These are phyloP conservation scores for Helicostylum pulchrum DNA, from an alignment of 192 early-diverging fungal species.

Conservation along the genomic window DNA sequence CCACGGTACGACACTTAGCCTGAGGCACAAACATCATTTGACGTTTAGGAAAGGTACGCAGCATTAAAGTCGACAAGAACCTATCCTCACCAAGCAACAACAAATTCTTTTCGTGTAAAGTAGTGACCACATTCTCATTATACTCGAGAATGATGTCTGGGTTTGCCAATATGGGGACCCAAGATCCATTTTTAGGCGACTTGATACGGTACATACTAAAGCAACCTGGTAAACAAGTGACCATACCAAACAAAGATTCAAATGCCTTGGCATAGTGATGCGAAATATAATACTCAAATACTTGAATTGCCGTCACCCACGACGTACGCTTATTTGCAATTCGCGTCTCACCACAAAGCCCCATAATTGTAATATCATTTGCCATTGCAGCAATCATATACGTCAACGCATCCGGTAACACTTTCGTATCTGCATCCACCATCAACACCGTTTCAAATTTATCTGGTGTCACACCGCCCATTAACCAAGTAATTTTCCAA, in stretches of 20 bases:
- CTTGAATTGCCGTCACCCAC: constrained; percentile 86
- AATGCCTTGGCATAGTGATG: constrained; percentile 94
- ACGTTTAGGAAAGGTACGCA: constrained; percentile 77
- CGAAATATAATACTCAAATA: constrained; percentile 95
- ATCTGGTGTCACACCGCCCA: constrained; percentile 81
- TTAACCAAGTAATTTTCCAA: constrained; percentile 73
- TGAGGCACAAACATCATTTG: constrained; percentile 85
- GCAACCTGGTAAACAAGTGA: constrained; percentile 94
- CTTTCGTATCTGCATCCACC: constrained; percentile 89
- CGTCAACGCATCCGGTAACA: constrained; percentile 70
- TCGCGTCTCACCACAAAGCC: constrained; percentile 94
- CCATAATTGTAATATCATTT: constrained; percentile 90
- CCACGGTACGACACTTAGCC: constrained; percentile 79
- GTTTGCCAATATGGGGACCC: constrained; percentile 82
- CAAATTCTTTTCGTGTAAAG: constrained; percentile 82
- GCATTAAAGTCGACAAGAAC: constrained; percentile 80
- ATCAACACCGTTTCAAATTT: constrained; percentile 72
- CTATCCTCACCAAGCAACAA: constrained; percentile 84
- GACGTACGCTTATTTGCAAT: constrained; percentile 89
- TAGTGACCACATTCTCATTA: constrained; percentile 73
- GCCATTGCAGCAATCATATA: constrained; percentile 93
- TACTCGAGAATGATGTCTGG: constrained; percentile 81
- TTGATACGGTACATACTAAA: constrained; percentile 97
- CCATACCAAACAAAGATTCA: constrained; percentile 91
- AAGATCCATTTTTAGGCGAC: constrained; percentile 62